Evolutionary conservation across 768 basidiomycete species (phyloP), one percentile per base, ranked within the genome.

Genomic region (Mycena filopes): DNA sequence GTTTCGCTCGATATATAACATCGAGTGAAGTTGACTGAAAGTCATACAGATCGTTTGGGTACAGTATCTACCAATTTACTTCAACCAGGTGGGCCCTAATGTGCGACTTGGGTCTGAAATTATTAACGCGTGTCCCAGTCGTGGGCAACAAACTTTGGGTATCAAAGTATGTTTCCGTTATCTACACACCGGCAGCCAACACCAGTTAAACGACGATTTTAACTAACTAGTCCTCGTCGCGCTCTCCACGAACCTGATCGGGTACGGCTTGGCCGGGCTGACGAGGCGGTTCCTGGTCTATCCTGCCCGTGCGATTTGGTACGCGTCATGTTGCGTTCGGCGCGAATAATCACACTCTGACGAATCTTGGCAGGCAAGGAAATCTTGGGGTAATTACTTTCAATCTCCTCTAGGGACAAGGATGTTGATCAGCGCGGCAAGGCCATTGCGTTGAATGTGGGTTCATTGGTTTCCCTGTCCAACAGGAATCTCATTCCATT

Each of bases 211-310:
- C 28, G 2, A 2, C 40, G 40, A 38, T 15, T 23, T 38, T 54
- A 3, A 2, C 18, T n/a, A n/a, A n/a, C n/a, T 18, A 47, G 50
- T 80, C 71, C 72, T 59, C 71, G 68, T 81, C 29, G 76, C 79
- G 63, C 47, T 89, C 13, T 78, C 82, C 0, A 77, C 80, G 3
- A 83, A 85, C 68, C 54, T 82, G 53, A 77, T 84, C 47, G 85
- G 85, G 1, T 85, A 83, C 71, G 76, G 84, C 1, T 67, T 82
- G 54, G 88, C 80, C 23, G 85, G 87, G 42, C 40, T 87, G 43
- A 78, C 81, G 40, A 81, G 88, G 47, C 78, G 81, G 58, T 86
- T 87, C 79, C 81, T 89, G 57, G 85, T 89, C 51, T 89, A 85
- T 72, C 87, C 81, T 2, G 70, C 77, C 58, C 80, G 79, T 71